Conservation (phyloP, 202 grass and related monocot species). For the Elaeis oleifera region DNA sequence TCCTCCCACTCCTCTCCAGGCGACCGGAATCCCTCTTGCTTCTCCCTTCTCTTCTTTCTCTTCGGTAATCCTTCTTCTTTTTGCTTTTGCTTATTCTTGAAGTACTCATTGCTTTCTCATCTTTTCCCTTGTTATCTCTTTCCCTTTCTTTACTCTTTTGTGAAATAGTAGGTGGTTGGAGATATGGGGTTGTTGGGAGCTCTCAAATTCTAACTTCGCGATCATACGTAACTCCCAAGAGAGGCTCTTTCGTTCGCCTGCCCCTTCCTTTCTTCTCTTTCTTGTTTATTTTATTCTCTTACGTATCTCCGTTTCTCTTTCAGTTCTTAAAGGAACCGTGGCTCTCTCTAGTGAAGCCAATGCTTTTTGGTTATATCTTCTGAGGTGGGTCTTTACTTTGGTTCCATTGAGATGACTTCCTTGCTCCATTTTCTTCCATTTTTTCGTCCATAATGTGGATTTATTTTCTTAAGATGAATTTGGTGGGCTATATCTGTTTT, state of each 20-base stretch:
- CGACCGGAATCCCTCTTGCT: conserved; percentile 15
- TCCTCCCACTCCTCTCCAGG: conserved; percentile 25
- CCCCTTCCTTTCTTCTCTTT: conserved; percentile 26
- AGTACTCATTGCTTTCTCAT: conserved; percentile 6
- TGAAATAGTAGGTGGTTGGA: conserved; percentile 27
- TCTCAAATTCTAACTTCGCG: conserved; percentile 17
- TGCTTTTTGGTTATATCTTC: conserved; percentile 13
- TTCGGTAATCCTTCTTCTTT: conserved; percentile 16
- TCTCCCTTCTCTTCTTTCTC: conserved; percentile 25
- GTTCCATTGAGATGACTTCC: conserved; percentile 12
- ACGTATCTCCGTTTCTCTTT: conserved; percentile 1
- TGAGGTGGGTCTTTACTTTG: conserved; percentile 11
- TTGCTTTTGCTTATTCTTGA: conserved; percentile 11
- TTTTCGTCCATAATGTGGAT: too few species aligned
- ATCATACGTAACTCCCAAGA: conserved; percentile 54
- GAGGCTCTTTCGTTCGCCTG: conserved; percentile 33
- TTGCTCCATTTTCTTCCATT: too few species aligned
- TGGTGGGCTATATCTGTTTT: not conserved
- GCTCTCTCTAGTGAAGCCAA: conserved; percentile 9
- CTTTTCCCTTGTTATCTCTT: conserved; percentile 19
- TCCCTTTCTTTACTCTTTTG: conserved; percentile 28
- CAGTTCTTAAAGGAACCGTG: conserved; percentile 14
- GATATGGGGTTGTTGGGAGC: conserved; percentile 9
- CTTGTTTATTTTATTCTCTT: not conserved
- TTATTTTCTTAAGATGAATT: too few species aligned